Base-by-base conservation (phyloP, 2,329 filamentous ascomycete species). In the Westerdykella aurantiaca region DNA sequence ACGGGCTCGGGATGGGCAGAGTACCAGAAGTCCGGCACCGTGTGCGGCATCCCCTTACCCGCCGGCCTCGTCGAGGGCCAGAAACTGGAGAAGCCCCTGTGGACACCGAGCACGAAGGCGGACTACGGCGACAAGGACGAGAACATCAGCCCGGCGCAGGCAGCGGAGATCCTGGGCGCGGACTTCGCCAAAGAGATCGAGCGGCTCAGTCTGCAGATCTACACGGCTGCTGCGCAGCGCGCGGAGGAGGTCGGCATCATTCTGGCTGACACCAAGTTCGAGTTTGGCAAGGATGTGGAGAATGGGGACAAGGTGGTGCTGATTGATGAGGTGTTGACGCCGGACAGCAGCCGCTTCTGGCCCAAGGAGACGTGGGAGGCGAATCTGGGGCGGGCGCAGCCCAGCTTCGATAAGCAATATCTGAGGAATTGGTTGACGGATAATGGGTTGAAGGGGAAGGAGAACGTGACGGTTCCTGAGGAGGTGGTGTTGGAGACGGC, bases 91-190 rank as follows among this genome's bases (percentile, higher is more conserved):
- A 69, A 71, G 29, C 80, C 88, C 16, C 78, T 94, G 50, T 86
- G 83, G 67, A 90, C 87, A 21, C 89, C 89, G 0, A 86, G 80
- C 56, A 95, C 89, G 11, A 95, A 95, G 73, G 89, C 89, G 1
- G 83, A 86, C 57, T 72, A 78, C 25, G 89, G 89, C 21, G 72
- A 81, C 52, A 83, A 93, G 63, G 83, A 95, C 65, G 85, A 91
- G 70, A 95, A 95, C 70, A 95, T 95, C 55, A 79, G 80, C 45
- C 85, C 83, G 0, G 81, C 82, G 40, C 42, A 52, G 70, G 80
- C 79, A 6, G 69, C 68, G 41, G 70, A 75, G 56, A 79, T 89
- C 53, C 76, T 87, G 6, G 83, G 86, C 42, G 74, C 78, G 39
- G 72, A 75, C 38, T 79, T 85, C 56, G 85, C 85, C 5, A 69